These are phyloP conservation scores for Sporothrix humicola DNA, from an alignment of 2,329 filamentous ascomycete genomes.

Conservation along the genomic window DNA sequence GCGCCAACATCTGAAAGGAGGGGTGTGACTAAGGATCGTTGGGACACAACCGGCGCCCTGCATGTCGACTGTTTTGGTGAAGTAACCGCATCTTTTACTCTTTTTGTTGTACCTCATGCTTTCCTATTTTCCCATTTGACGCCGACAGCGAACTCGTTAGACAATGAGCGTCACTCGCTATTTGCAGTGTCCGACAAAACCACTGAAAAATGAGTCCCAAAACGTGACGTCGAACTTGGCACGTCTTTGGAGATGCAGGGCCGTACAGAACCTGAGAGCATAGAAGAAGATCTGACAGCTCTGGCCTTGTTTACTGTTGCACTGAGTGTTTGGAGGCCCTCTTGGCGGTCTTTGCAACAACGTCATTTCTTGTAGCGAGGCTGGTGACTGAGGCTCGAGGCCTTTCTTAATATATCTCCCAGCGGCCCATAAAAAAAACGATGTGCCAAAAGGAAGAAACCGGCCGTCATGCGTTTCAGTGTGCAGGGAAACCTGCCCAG, in stretches of 20 bases:
- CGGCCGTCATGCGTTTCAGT: conserved; percentile 25
- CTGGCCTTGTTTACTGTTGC: conserved; percentile 13
- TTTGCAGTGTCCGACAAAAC: neutral
- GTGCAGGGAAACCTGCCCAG: conserved; percentile 7
- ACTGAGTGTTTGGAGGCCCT: neutral
- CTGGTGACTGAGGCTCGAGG: neutral
- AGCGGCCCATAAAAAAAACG: neutral
- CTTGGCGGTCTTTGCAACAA: conserved; percentile 20
- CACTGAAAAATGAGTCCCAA: conserved; percentile 11
- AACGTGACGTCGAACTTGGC: neutral
- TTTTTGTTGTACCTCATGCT: too few relatives aligned
- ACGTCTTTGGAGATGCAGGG: neutral
- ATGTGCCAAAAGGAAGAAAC: neutral
- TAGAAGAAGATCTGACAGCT: conserved; percentile 4
- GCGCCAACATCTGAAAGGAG: neutral
- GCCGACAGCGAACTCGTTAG: neutral
- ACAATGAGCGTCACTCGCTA: neutral
- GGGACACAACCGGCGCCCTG: neutral
- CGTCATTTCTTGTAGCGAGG: conserved; percentile 1
- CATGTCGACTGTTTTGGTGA: conserved; percentile 8
- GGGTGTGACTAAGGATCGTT: too few relatives aligned
- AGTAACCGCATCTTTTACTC: neutral
- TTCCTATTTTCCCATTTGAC: neutral
- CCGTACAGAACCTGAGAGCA: too few relatives aligned
- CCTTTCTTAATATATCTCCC: neutral